These are phyloP conservation scores for Hordeum pubiflorum DNA, from an alignment of 202 grass and related monocot species.

Conservation along the genomic window DNA sequence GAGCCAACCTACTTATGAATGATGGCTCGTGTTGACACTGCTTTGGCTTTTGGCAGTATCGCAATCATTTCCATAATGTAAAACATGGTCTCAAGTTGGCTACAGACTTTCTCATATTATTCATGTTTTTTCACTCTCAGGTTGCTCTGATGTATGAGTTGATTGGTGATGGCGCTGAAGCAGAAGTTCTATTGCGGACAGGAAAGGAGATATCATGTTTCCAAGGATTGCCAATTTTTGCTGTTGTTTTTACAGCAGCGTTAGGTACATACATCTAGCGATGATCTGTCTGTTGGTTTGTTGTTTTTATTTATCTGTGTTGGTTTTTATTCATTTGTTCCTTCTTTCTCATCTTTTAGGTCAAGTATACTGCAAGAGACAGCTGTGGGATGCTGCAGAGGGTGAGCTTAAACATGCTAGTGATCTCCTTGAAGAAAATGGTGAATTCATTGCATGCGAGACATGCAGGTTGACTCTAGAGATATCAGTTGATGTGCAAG, in stretches of 20 bases:
- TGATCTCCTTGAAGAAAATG: slow-evolving; percentile 43
- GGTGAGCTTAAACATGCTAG: slow-evolving; percentile 49
- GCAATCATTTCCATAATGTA: slow-evolving; percentile 1
- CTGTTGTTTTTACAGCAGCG: slow-evolving; percentile 47
- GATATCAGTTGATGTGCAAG: slow-evolving; percentile 54
- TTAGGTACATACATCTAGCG: slow-evolving; percentile 42
- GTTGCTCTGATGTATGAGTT: slow-evolving; percentile 61
- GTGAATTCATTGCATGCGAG: slow-evolving; percentile 45
- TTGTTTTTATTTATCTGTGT: no score
- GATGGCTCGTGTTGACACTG: background rate
- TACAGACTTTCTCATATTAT: slow-evolving; percentile 16
- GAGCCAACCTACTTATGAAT: background rate
- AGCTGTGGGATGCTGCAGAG: slow-evolving; percentile 49
- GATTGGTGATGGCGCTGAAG: slow-evolving; percentile 63
- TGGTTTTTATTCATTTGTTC: background rate
- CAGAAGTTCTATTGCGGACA: slow-evolving; percentile 55
- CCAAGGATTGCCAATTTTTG: slow-evolving; percentile 48
- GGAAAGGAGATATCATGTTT: slow-evolving; percentile 64
- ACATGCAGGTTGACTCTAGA: slow-evolving; percentile 50
- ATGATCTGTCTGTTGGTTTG: background rate
- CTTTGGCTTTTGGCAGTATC: background rate
- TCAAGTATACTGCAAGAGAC: slow-evolving; percentile 61
- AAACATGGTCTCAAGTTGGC: background rate
- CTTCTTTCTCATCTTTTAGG: slow-evolving; percentile 40
- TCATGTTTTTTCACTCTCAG: slow-evolving; percentile 27